These are phyloP conservation scores for Coffea humblotiana DNA, from an alignment of 305 asterid species.

Conservation along the genomic window DNA sequence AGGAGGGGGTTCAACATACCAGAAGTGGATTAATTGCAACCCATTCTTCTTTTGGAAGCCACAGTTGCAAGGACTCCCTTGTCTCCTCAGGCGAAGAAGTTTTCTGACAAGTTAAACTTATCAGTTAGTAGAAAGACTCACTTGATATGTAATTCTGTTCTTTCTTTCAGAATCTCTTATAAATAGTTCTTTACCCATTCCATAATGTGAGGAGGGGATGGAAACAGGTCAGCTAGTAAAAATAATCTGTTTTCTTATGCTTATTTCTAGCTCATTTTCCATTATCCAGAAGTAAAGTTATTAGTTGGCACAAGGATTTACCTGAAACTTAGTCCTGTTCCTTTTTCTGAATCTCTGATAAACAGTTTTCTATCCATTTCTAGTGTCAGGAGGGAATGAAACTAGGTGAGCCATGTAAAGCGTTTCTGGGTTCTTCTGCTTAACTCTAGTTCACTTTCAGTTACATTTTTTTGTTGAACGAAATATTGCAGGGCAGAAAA, in stretches of 20 bases:
- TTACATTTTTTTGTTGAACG: not conserved
- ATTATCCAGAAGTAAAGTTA: too few relatives aligned
- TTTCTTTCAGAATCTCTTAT: not conserved
- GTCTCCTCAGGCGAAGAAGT: slow-evolving; percentile 85
- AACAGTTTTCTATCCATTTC: not conserved
- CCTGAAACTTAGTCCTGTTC: too few relatives aligned
- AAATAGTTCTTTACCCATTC: not conserved
- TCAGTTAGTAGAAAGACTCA: too few relatives aligned
- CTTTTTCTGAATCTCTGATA: not conserved
- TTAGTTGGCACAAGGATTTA: too few relatives aligned
- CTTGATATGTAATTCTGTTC: not conserved
- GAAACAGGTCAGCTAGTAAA: not conserved
- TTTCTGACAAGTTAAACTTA: slow-evolving; percentile 41
- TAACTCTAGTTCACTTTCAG: not conserved
- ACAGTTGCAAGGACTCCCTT: slow-evolving; percentile 78
- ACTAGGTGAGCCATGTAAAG: too few relatives aligned
- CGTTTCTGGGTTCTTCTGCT: too few relatives aligned
- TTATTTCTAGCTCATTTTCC: not conserved
- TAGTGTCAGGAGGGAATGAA: not conserved
- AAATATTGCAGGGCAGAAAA: not conserved
- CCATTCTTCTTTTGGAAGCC: slow-evolving; percentile 99
- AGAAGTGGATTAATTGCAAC: slow-evolving; percentile 92
- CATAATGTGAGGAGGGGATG: not conserved
- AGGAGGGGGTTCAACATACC: slow-evolving; percentile 40
- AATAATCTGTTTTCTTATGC: not conserved